phyloP scores from a whole-genome alignment of 1,284 basidiomycete species.

The Melampsora larici-populina region DNA sequence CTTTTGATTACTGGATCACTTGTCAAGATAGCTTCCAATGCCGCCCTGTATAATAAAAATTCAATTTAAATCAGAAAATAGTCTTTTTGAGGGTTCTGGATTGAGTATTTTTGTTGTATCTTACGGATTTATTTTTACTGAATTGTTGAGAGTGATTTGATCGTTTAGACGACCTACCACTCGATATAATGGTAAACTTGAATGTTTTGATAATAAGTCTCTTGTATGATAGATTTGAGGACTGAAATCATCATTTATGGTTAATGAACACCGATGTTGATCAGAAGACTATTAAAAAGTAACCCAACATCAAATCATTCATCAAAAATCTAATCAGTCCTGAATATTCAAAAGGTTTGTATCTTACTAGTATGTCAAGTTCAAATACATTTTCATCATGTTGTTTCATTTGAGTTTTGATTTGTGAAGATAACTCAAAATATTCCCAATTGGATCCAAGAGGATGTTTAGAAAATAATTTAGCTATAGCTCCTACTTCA shows the following conservation, averaged over 20 bases:
- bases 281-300: background rate
- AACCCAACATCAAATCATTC: no score
- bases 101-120: no score
- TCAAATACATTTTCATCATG: background rate
- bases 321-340: no score
- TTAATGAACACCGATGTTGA: background rate
- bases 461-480: background rate
- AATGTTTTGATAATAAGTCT: slow-evolving; percentile 5
- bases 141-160: background rate
- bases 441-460: slow-evolving; percentile 1
- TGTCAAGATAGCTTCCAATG: background rate
- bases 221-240: background rate
- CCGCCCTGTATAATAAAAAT: background rate
- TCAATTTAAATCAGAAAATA: background rate
- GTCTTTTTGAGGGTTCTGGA: no score
- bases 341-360: no score
- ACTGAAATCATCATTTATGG: background rate
- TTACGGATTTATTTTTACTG: slow-evolving; percentile 7
- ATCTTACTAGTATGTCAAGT: background rate
- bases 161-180: slow-evolving; percentile 1
- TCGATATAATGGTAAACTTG: background rate
- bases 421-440: background rate
- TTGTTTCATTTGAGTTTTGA: background rate
- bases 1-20: background rate
- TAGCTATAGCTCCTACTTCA: slow-evolving; percentile 4